These are phyloP conservation scores for Amanita polypyramis DNA, from an alignment of 768 basidiomycete species.

Conservation along the genomic window DNA sequence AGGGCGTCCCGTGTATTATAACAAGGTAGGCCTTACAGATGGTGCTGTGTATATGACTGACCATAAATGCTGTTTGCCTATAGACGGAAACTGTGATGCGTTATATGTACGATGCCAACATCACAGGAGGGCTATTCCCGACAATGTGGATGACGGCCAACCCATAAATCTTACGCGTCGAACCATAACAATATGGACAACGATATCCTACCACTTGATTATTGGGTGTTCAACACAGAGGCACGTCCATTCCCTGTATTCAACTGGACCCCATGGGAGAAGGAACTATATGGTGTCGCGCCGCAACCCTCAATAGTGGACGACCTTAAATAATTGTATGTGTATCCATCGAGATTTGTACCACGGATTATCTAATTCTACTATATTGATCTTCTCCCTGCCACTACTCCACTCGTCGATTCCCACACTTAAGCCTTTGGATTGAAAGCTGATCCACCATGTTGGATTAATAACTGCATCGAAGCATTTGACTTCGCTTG, in stretches of 20 bases:
- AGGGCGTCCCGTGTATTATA: constrained; percentile 50
- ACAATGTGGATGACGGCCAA: constrained; percentile 40
- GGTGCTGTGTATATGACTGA: too few relatives aligned
- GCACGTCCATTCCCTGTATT: constrained; percentile 78
- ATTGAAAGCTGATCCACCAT: too few relatives aligned
- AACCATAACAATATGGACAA: constrained; percentile 57
- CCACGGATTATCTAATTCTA: too few relatives aligned
- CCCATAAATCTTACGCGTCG: constrained; percentile 19
- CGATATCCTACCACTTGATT: constrained; percentile 40
- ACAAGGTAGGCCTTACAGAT: constrained; percentile 21
- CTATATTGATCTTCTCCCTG: too few relatives aligned
- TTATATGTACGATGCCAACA: constrained; percentile 35
- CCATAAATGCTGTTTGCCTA: constrained; percentile 9
- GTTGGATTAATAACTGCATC: too few relatives aligned
- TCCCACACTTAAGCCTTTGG: too few relatives aligned
- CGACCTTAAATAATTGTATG: too few relatives aligned
- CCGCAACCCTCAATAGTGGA: background rate
- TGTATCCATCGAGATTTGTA: too few relatives aligned
- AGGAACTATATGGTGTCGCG: constrained; percentile 29
- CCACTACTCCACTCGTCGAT: too few relatives aligned
- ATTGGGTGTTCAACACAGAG: constrained; percentile 55
- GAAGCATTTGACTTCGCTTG: too few relatives aligned
- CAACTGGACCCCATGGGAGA: constrained; percentile 48
- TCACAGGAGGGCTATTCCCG: constrained; percentile 42
- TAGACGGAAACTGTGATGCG: constrained; percentile 37